These are phyloP conservation scores for Gynostemma pentaphyllum DNA, from an alignment of 306 rosid genomes.

Conservation along the genomic window DNA sequence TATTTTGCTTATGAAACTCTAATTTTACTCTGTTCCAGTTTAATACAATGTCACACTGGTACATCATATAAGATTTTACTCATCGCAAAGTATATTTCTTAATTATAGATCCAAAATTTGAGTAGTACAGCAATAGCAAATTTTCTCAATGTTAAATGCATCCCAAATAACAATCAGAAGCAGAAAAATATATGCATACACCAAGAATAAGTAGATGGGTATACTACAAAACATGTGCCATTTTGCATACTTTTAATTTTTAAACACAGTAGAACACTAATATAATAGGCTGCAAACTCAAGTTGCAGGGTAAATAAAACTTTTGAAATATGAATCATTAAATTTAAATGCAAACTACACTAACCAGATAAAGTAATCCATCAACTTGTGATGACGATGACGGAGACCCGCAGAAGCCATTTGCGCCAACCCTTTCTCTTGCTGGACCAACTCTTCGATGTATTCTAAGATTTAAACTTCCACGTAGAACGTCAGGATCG, in stretches of 20 bases:
- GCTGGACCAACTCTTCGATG: constrained; percentile 61
- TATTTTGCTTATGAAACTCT: background rate
- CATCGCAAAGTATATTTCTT: background rate
- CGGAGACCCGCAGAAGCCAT: constrained; percentile 61
- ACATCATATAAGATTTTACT: background rate
- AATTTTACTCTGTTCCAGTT: background rate
- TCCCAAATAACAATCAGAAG: background rate
- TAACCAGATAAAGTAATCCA: constrained; percentile 50
- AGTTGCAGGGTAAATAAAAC: background rate
- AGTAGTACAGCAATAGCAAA: background rate
- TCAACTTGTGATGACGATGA: constrained; percentile 65
- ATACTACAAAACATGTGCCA: background rate
- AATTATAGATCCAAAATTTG: background rate
- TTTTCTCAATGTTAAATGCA: background rate
- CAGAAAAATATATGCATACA: background rate
- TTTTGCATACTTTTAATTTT: background rate
- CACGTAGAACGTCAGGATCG: constrained; percentile 68
- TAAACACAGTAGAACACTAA: too few relatives aligned
- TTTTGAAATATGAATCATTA: background rate
- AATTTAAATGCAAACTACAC: background rate
- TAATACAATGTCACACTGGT: background rate
- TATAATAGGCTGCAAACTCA: background rate
- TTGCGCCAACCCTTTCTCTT: constrained; percentile 46
- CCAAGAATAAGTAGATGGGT: background rate
- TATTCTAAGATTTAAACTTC: constrained; percentile 80